Evolutionary conservation across 495 filamentous ascomycete species (phyloP), one percentile per base, ranked within the genome.

Genomic region (Penicillium nucicola): DNA sequence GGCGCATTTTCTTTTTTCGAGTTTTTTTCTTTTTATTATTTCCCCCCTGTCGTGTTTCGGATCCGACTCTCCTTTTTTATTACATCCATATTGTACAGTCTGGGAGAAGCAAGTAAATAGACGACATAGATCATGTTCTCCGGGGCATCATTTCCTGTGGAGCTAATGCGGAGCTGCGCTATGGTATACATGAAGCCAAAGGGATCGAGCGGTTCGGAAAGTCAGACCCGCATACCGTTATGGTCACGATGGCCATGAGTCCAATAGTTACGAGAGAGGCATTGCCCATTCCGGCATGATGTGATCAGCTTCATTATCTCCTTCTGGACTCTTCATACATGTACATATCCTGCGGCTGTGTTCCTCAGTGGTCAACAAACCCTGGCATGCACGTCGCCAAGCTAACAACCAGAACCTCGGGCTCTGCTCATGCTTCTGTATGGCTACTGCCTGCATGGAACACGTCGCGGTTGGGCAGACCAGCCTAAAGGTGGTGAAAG

Each of bases 401-500:
- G 38, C 47, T 38, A 35, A 42, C 18, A 45, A 13, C 58, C 58
- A 58, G 30, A 44, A 20, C n/a, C 15, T 35, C 42, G 54, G 61
- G 49, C 39, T 47, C 42, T 23, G 0, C 14, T 17, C 4, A 8
- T 38, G n/a, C 37, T 40, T 52, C 42, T 60, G 50, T 52, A 38
- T 60, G 53, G 57, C 40, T 53, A 49, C 39, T 44, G 30, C 44
- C 36, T 52, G 51, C 45, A 57, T 58, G 60, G 53, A 42, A 61
- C 51, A 48, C 54, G 48, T 51, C 48, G 45, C 51, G 52, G 57
- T 58, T 61, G 60, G 60, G 37, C 44, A 51, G 45, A 55, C 57
- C 54, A 55, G 35, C 42, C 57, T 42, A 42, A 52, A 54, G 54
- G 60, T 50, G 57, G 57, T 56, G 30, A 38, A 53, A 34, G 40